phyloP scores from a whole-genome alignment of 495 filamentous ascomycete species.

The Aspergillus panamensis region DNA sequence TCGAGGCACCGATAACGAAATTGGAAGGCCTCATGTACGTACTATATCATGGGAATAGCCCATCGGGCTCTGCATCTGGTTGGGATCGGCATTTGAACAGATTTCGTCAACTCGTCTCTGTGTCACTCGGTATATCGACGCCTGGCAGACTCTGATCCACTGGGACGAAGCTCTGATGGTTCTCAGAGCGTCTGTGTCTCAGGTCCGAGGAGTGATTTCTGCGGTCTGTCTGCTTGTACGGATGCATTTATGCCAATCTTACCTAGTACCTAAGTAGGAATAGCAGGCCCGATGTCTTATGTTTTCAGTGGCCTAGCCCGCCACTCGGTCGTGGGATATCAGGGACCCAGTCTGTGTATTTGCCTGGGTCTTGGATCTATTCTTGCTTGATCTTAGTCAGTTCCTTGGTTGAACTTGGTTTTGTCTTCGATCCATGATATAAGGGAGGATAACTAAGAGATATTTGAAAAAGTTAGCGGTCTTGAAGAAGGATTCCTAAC shows the following conservation, averaged over 20 bases:
- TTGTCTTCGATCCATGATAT: too few relatives aligned
- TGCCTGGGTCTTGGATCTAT: too few relatives aligned
- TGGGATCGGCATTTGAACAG: conserved; percentile 7
- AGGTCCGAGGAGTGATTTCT: background rate
- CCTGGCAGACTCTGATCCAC: background rate
- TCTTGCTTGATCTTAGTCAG: too few relatives aligned
- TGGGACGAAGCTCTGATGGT: background rate
- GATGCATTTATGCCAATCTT: background rate
- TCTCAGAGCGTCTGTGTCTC: background rate
- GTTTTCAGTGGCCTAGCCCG: background rate
- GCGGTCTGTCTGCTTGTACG: background rate
- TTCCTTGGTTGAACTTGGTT: too few relatives aligned
- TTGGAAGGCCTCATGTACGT: conserved; percentile 1
- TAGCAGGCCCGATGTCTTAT: background rate
- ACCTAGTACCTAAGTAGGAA: too few relatives aligned
- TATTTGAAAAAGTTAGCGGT: too few relatives aligned
- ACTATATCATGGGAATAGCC: background rate
- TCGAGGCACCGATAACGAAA: background rate
- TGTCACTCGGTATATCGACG: conserved; percentile 3
- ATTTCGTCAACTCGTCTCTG: conserved; percentile 4
- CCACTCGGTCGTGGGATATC: background rate
- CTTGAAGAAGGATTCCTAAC: too few relatives aligned
- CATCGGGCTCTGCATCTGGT: conserved; percentile 6
- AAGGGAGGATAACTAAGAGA: too few relatives aligned
- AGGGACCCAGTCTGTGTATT: too few relatives aligned